phyloP scores from a whole-genome alignment of 177 flowering plant genomes.

The Vitis hybrid region DNA sequence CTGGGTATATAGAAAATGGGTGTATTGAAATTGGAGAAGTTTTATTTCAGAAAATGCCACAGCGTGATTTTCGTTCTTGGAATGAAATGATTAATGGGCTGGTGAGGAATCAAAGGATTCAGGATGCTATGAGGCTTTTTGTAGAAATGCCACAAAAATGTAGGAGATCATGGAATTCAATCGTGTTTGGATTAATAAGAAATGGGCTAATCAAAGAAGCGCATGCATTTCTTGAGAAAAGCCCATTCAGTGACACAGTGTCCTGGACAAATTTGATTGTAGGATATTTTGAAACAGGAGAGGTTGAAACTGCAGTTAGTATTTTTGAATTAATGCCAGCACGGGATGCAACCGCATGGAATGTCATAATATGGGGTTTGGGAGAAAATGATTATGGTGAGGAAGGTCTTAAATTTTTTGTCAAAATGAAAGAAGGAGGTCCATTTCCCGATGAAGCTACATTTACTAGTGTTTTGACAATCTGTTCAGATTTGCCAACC shows the following conservation, averaged over 20 bases:
- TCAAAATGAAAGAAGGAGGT: constrained; percentile 42
- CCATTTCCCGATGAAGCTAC: constrained; percentile 51
- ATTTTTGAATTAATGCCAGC: constrained; percentile 42
- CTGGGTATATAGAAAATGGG: constrained; percentile 44
- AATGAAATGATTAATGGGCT: constrained; percentile 43
- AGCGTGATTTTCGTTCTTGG: constrained; percentile 45
- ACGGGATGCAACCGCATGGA: constrained; percentile 57
- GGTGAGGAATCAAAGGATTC: constrained; percentile 25
- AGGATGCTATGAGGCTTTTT: constrained; percentile 47
- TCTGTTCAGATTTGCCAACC: constrained; percentile 51
- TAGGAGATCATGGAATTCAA: constrained; percentile 43
- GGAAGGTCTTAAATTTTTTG: constrained; percentile 51
- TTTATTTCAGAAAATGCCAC: constrained; percentile 56
- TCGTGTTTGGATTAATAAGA: constrained; percentile 42
- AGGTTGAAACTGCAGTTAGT: constrained; percentile 34
- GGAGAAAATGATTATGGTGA: constrained; percentile 60
- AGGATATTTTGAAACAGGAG: constrained; percentile 54
- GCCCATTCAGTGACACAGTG: constrained; percentile 39
- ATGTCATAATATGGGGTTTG: constrained; percentile 58
- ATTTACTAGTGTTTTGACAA: constrained; percentile 52
- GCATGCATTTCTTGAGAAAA: constrained; percentile 56
- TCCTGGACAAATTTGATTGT: constrained; percentile 56
- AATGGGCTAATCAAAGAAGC: constrained; percentile 45
- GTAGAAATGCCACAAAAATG: constrained; percentile 45
- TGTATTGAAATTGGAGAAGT: constrained; percentile 39